Base-by-base conservation (phyloP, 1,139 yeast genomes). In the Magnusiomyces fungicola region DNA sequence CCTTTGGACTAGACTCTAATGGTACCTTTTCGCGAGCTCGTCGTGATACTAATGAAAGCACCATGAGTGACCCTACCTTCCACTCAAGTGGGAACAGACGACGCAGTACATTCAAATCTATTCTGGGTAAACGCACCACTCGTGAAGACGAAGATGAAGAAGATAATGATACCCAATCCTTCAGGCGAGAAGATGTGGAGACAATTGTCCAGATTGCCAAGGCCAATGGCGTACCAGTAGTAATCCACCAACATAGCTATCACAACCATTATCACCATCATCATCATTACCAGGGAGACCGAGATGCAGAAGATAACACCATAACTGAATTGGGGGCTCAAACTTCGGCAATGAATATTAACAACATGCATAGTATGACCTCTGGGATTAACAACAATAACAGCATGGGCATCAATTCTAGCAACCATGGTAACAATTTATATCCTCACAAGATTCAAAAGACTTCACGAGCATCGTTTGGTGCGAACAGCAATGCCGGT, bases 191-290 rank as follows among this genome's bases (percentile, higher is more conserved):
- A 7, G 65, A 64, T 30, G 53, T 66, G 5, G 60, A 62, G 30
- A 54, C 56, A 21, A 50, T 66, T n/a, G 53, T 67, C 9, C 75
- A 78, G 33, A 74, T 81, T 50, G 95, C 95, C 1, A 78, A 78
- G 51, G 68, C 70, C 41, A 71, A 78, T 56, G 75, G 79, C 29
- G 72, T 85, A 50, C 75, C 79, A 50, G 74, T 88, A 10, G 80
- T 88, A 3, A 78, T 88, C 18, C 95, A 87, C 66, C 96, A 88
- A 62, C 96, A 88, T 65, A 81, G 86, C 47, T 88, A 84, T 60
- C 86, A 83, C 46, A 56, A 61, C 43, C 59, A 61, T 43, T 57
- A 55, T 40, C 51, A 49, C 27, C 43, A 45, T 32, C 58, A 55
- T 42, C 50, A 48, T 21, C 44, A 45, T 21, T 40, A 43, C 29